Base-by-base conservation (phyloP, 495 filamentous ascomycete species). In the Xylaria scruposa region DNA sequence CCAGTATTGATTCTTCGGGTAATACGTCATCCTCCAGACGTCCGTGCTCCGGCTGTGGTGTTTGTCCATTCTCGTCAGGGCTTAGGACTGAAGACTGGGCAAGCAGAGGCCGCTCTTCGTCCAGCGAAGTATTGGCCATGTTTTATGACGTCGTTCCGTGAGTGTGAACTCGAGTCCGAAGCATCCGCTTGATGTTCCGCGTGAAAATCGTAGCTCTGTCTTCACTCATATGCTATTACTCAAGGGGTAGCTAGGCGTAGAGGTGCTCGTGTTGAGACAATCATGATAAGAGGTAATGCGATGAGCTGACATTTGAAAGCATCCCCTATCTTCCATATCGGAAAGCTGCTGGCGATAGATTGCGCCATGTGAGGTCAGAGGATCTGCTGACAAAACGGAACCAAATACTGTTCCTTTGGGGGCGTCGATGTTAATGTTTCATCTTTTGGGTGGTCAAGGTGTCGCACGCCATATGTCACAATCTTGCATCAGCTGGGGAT, bases 1-100 rank as follows among this genome's bases (percentile, higher is more conserved):
- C 90, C 51, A 88, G 77, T 0, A 85, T 84, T 0, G 91, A 88
- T 4, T 90, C 90, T 63, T 92, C 87, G 36, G 90, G 89, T 17
- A 91, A 81, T 40, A 91, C 86, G 77, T 90, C 85, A 72, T 88
- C 80, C 70, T 90, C 86, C 49, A 89, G 56, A 8, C 74, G 75
- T 1, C 77, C 75, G 68, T 74, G 75, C 33, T 77, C 75, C 13
- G 77, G 75, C 19, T 71, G 75, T 40, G 72, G 63, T 12, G 73
- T 67, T 26, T 59, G 63, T 0, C 75, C 75, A 6, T 72, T 70
- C 63, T 76, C 74, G 7, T 75, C 77, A 2, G 68, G 26, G 4
- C 1, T 15, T 38, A 10, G 1, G 12, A 29, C 58, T 12, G 72
- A 21, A 12, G 70, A 46, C 24, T 17, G 56, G 29, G 63, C 29